Conservation (phyloP, 495 filamentous ascomycete genomes). For the Thermochaetoides thermophila region DNA sequence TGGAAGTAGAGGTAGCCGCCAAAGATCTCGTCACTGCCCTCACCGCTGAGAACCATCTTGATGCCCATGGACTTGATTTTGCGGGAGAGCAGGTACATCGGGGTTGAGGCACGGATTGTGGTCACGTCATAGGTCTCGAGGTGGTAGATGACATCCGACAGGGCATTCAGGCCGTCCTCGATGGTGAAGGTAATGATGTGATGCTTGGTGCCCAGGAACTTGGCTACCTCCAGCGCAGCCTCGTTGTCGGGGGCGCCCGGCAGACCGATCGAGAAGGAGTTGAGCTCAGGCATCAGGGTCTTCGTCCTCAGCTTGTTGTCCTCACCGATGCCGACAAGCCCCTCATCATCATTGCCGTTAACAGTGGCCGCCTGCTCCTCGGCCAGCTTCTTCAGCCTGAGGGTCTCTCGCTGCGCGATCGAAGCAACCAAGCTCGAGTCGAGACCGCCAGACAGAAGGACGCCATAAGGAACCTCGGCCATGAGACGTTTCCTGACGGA, state of each 20-base stretch:
- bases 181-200: slow-evolving; percentile 97
- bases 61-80: slow-evolving; percentile 99
- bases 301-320: slow-evolving; percentile 78
- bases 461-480: slow-evolving; percentile 97
- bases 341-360: slow-evolving; percentile 39
- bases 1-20: slow-evolving; percentile 99
- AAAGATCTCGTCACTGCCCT: slow-evolving; percentile 95
- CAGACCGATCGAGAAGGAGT: slow-evolving; percentile 96
- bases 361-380: slow-evolving; percentile 33
- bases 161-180: slow-evolving; percentile 87
- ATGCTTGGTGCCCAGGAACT: slow-evolving; percentile 92
- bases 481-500: slow-evolving; percentile 93
- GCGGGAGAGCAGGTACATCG: slow-evolving; percentile 92
- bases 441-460: slow-evolving; percentile 84
- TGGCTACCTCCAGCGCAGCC: slow-evolving; percentile 79
- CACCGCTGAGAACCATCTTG: slow-evolving; percentile 96
- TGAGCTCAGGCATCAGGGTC: slow-evolving; percentile 80
- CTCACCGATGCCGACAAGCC: slow-evolving; percentile 87
- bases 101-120: slow-evolving; percentile 93
- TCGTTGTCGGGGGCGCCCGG: slow-evolving; percentile 79
- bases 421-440: slow-evolving; percentile 91
- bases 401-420: slow-evolving; percentile 85
- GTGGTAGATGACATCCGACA: slow-evolving; percentile 95
- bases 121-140: slow-evolving; percentile 96
- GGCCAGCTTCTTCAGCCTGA: slow-evolving; percentile 51